Base-by-base conservation (phyloP, 441 rosid genomes). In the Syzygium syzygioides region DNA sequence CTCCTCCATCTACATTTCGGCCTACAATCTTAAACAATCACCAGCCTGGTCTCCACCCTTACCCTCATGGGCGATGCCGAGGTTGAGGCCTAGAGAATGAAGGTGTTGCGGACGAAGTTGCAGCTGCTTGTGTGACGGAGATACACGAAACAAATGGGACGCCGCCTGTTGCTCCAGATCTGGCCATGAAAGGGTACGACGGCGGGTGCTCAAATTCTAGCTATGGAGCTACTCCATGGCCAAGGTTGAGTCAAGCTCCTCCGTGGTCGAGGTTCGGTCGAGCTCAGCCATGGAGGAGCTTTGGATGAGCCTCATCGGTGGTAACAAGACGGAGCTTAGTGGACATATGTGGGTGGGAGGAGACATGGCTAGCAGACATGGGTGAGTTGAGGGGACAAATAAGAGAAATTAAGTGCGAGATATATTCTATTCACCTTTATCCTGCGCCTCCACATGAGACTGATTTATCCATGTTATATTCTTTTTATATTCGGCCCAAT, bases 371-470 rank as follows among this genome's bases (percentile, higher is more conserved):
- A 90, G 62, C 57, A 20, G 83, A 59, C 87, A 62, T 79, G 86
- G 30, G 8, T 34, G 60, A 57, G 19, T 30, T 14, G 11, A 64
- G 52, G 53, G 15, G 55, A 6, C 79, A 14, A 64, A 25, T 41
- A 45, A 66, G 50, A 19, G 20, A 54, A 56, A 14, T 13, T 13
- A 41, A 37, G 32, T 3, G 34, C 1, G 19, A 55, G 52, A 26
- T 32, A 37, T 54, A 5, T 4, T 37, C 52, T 45, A 62, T 86
- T 86, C 25, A 56, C 13, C 1, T 60, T 86, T 60, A 64, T 64
- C 4, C 34, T 20, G 15, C 4, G 45, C 12, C 6, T 8, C 11
- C 2, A 30, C 2, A 4, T 4, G 76, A 1, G 6, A 64, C 1
- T 64, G 15, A 15, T 64, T 64, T 64, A 64, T 64, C 1, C 12